Base-by-base conservation (phyloP, 2,329 filamentous ascomycete species). In the Sarocladiaceae sp. region DNA sequence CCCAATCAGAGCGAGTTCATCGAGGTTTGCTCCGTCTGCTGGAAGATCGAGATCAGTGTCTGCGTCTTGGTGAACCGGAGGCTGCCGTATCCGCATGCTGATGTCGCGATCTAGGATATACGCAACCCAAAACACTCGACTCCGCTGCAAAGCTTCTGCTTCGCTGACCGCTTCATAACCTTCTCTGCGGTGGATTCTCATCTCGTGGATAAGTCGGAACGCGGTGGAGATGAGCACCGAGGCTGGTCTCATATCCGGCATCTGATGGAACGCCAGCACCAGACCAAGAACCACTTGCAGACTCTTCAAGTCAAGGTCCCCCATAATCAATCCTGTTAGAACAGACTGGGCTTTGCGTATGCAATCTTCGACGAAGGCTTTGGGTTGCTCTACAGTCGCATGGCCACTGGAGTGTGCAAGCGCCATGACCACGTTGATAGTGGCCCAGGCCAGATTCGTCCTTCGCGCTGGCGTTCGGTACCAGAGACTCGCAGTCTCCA, bases 51-150 rank as follows among this genome's bases (percentile, higher is more conserved):
- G 47, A 24, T 68, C 49, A 15, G 50, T 46, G 7, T 48, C 43
- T 20, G n/a, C 24, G n/a, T 51, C 47, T 19, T 9, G 23, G 3
- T 48, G 46, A 12, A 50, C 12, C 2, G 48, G 44, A 4, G 46
- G 39, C 12, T 42, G 42, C 21, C 19, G 33, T 2, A 37, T 35
- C 4, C 44, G 44, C 34, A 50, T 6, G 33, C 48, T 50, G 20
- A 47, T 20, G 27, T 50, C 48, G 10, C 57, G 58, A 21, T 62
- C 59, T 12, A 61, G 48, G 5, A 49, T 49, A 27, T 61, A 62
- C 32, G 56, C 57, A 19, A 61, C 49, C 59, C 58, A 62, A 35
- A 61, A 61, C 31, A 61, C 49, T 15, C 58, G 58, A 13, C 47
- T 43, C 29, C 56, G 52, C 20, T 60, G 55, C 19, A 32, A 45